Percentiles rank a stretch among this genome's conserved stretches.
Evolutionary conservation across 768 basidiomycete species (phyloP).

Genomic region (Gymnopilus junonius): DNA sequence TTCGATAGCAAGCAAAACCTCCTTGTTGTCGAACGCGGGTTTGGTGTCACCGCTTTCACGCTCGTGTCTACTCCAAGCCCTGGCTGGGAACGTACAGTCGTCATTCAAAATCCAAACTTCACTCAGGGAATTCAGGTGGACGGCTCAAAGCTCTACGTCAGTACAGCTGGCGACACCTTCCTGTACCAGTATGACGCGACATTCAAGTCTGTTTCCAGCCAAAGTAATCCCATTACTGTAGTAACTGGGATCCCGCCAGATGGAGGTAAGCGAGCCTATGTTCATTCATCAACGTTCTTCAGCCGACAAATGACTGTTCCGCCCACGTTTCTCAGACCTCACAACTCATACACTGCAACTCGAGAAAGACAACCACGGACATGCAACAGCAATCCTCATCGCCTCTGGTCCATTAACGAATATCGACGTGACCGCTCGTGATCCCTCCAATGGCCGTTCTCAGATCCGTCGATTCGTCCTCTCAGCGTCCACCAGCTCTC

Average conservation of each 20-base stretch:
- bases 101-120: conserved; percentile 37
- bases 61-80: conserved; percentile 24
- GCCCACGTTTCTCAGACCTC: conserved; percentile 32
- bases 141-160: conserved; percentile 39
- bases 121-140: conserved; percentile 49
- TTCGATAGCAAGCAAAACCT: conserved; percentile 42
- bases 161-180: conserved; percentile 39
- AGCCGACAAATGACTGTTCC: neutral
- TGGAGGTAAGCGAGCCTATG: conserved; percentile 35
- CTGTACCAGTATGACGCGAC: conserved; percentile 39
- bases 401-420: conserved; percentile 42
- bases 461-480: conserved; percentile 38
- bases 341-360: conserved; percentile 47
- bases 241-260: conserved; percentile 41
- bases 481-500: conserved; percentile 8
- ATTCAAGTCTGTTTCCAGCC: conserved; percentile 29
- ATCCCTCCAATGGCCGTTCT: conserved; percentile 46
- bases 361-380: conserved; percentile 22
- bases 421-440: conserved; percentile 46
- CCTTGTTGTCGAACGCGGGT: conserved; percentile 46
- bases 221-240: conserved; percentile 22
- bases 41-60: conserved; percentile 45
- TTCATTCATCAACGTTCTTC: neutral
- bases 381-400: conserved; percentile 34
- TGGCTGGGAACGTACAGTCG: conserved; percentile 42